phyloP scores from a whole-genome alignment of 139 green algal species.

The Medakamo hakoo region DNA sequence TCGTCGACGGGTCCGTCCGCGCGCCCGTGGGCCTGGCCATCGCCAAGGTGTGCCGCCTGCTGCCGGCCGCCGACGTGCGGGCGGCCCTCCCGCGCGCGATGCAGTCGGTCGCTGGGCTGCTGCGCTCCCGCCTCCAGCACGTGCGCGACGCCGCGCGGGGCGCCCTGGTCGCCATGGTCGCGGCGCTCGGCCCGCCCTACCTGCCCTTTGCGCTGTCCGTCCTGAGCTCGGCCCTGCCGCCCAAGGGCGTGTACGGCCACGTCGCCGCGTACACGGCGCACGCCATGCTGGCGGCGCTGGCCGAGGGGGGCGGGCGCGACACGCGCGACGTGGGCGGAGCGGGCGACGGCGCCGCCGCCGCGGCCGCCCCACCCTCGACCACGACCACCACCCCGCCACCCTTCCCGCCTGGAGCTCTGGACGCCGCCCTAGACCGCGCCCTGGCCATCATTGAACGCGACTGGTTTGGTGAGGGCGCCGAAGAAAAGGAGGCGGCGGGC shows the following conservation, averaged over 20 bases:
- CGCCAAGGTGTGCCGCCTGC: constrained; percentile 58
- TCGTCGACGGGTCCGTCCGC: constrained; percentile 30
- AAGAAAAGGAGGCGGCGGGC: neutral
- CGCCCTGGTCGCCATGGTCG: constrained; percentile 49
- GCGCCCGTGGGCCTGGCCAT: constrained; percentile 61
- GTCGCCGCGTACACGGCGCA: constrained; percentile 78
- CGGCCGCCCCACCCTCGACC: too few species aligned
- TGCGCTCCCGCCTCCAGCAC: constrained; percentile 42
- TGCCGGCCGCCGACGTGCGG: constrained; percentile 41
- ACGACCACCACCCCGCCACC: too few species aligned
- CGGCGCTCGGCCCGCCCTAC: constrained; percentile 59
- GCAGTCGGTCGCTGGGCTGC: constrained; percentile 47
- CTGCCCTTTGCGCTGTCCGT: constrained; percentile 29
- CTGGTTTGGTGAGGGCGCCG: neutral
- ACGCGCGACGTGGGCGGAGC: neutral
- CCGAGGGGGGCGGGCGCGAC: neutral
- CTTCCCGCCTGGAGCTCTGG: too few species aligned
- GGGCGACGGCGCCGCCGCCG: too few species aligned
- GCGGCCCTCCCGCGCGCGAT: constrained; percentile 47
- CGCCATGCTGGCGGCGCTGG: constrained; percentile 43
- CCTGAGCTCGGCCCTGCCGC: constrained; percentile 31
- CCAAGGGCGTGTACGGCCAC: constrained; percentile 63
- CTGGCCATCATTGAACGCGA: neutral
- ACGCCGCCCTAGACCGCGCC: neutral
- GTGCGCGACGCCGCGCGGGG: constrained; percentile 54